Percentiles rank a stretch among this genome's conserved stretches.
Conservation (phyloP, 108 stramenopile genomes). For the Aurantiochytrium sp. region DNA sequence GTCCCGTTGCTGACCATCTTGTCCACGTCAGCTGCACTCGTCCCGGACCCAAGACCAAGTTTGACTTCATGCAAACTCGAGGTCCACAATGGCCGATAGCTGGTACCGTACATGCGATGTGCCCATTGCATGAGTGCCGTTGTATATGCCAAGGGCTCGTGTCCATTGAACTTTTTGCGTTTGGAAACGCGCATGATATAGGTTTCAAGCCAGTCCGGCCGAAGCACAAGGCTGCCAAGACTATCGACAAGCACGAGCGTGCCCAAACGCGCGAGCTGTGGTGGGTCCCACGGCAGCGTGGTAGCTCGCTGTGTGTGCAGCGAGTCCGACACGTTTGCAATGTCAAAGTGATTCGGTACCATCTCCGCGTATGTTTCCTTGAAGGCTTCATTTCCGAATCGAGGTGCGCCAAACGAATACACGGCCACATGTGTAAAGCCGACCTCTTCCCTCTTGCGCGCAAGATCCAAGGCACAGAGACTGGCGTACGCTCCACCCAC, state of each 20-base stretch:
- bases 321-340: neutral
- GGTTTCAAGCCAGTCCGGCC: neutral
- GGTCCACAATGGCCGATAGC: constrained; percentile 1
- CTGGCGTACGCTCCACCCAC: neutral
- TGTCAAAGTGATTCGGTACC: neutral
- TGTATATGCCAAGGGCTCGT: neutral
- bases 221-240: neutral
- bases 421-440: neutral
- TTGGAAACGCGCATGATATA: neutral
- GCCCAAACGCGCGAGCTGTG: neutral
- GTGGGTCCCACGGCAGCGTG: neutral
- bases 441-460: neutral
- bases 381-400: neutral
- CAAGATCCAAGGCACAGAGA: neutral
- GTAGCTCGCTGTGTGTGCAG: neutral
- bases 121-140: neutral
- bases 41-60: neutral
- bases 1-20: neutral
- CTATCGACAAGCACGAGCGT: neutral
- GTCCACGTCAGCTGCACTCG: neutral
- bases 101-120: neutral
- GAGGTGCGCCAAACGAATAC: neutral
- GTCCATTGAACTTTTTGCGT: neutral
- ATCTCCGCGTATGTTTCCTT: neutral
- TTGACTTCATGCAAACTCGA: neutral